phyloP scores from a whole-genome alignment of 2,329 filamentous ascomycete species.

The Alternaria brassicae region DNA sequence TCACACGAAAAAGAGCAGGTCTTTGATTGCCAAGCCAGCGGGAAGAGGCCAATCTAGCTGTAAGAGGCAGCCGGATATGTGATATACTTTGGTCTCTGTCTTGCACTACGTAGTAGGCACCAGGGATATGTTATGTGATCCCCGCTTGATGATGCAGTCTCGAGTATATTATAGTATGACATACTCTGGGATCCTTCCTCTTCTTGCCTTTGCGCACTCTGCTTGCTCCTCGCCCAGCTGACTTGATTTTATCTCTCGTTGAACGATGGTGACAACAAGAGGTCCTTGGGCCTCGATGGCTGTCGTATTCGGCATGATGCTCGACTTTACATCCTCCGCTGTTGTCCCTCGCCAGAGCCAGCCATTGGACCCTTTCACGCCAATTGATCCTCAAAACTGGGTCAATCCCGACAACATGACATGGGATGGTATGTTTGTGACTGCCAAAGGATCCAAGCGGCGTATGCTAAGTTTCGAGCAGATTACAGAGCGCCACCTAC shows the following conservation, averaged over 20 bases:
- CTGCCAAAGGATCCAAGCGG: slow-evolving; percentile 58
- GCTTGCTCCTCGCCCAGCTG: background rate
- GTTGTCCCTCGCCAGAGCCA: slow-evolving; percentile 18
- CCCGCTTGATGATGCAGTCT: background rate
- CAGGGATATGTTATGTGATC: background rate
- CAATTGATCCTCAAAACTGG: slow-evolving; percentile 62
- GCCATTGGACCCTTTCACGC: slow-evolving; percentile 54
- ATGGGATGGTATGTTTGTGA: slow-evolving; percentile 21
- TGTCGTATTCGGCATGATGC: slow-evolving; percentile 24
- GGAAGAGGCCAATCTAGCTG: background rate
- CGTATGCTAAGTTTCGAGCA: slow-evolving; percentile 45
- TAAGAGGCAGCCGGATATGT: slow-evolving; percentile 3
- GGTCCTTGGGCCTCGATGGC: slow-evolving; percentile 15
- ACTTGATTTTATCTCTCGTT: background rate
- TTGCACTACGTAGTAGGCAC: background rate
- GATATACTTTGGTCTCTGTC: background rate
- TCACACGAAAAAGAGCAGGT: background rate
- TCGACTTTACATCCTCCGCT: slow-evolving; percentile 25
- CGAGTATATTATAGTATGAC: background rate
- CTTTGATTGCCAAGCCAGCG: background rate
- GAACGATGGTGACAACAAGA: background rate
- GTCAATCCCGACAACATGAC: slow-evolving; percentile 64
- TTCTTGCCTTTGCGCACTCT: background rate
- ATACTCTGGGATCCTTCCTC: background rate
- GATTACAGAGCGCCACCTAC: slow-evolving; percentile 57